These are phyloP conservation scores for Ceratobasidium sp. DNA, from an alignment of 1,284 basidiomycete species.

Conservation along the genomic window DNA sequence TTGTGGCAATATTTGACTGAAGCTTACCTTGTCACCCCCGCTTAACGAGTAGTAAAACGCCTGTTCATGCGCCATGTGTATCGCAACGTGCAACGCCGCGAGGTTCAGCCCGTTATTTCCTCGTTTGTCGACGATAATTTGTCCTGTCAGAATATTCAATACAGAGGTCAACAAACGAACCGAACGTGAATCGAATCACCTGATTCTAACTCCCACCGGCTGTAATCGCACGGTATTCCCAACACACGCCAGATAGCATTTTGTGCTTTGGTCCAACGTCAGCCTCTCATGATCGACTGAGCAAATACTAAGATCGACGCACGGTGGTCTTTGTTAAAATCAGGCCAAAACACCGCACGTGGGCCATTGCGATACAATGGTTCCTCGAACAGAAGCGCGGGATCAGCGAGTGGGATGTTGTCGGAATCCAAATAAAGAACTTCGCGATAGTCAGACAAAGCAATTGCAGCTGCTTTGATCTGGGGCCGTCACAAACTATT, in stretches of 20 bases:
- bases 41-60: conserved; percentile 56
- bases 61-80: conserved; percentile 53
- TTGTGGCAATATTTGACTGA: background rate
- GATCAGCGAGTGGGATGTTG: conserved; percentile 54
- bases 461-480: conserved; percentile 56
- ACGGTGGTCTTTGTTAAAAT: conserved; percentile 56
- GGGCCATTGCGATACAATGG: conserved; percentile 50
- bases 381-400: conserved; percentile 52
- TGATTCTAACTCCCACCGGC: conserved; percentile 55
- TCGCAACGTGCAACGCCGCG: conserved; percentile 54
- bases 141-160: conserved; percentile 43
- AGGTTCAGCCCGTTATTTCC: conserved; percentile 55
- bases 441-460: conserved; percentile 53
- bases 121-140: conserved; percentile 56
- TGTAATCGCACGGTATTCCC: conserved; percentile 52
- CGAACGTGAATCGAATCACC: conserved; percentile 43
- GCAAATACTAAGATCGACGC: conserved; percentile 41
- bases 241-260: conserved; percentile 58
- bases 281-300: conserved; percentile 18
- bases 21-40: conserved; percentile 53
- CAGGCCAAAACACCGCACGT: conserved; percentile 56
- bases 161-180: background rate
- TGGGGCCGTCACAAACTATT: conserved; percentile 34
- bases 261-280: conserved; percentile 46
- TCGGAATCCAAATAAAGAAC: conserved; percentile 55